Evolutionary conservation across 129 eudicot genomes (phyloP), one percentile per base, ranked within the genome.

Genomic region (Helianthus tuberosus): DNA sequence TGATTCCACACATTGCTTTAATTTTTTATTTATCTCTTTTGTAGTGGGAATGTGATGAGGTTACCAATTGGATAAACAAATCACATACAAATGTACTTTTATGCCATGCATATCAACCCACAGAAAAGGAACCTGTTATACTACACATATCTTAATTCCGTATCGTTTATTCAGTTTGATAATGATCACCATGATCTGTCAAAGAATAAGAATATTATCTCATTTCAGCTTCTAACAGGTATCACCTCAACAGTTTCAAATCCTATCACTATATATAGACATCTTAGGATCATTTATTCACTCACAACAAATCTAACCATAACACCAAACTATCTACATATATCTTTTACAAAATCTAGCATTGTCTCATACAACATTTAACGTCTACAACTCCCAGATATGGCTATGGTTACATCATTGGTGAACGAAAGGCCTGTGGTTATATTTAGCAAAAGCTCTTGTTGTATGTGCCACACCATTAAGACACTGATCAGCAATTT

Each of bases 361-460:
- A 55, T 25, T 59, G 9, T 32, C 14, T 5, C 2, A 61, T 32
- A 29, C 13, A 35, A 61, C 10, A 4, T 25, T 15, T 4, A 10
- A 60, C 20, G 2, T 17, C 44, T 12, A 53, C 29, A 27, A 25
- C 13, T 29, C 12, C 66, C 5, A 0, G 66, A 61, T 32, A 63
- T 87, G 92, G 62, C 82, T 10, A 38, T 58, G 44, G 85, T 87
- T 66, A 74, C 64, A 46, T 66, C 58, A 14, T 64, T 82, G 51
- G 83, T 80, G 8, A 80, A 47, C 1, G 88, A 84, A 52, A 80
- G 73, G 71, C 83, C 91, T 1, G 79, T 89, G 74, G 90, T 88
- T 60, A 83, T 88, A 79, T 83, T 88, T 82, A 88, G 88, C 87
- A 85, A 81, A 64, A 77, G 82, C 61, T 53, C 84, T 51, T 84